Conservation (phyloP, 352 stramenopile genomes). For the Pythium phragmitis region DNA sequence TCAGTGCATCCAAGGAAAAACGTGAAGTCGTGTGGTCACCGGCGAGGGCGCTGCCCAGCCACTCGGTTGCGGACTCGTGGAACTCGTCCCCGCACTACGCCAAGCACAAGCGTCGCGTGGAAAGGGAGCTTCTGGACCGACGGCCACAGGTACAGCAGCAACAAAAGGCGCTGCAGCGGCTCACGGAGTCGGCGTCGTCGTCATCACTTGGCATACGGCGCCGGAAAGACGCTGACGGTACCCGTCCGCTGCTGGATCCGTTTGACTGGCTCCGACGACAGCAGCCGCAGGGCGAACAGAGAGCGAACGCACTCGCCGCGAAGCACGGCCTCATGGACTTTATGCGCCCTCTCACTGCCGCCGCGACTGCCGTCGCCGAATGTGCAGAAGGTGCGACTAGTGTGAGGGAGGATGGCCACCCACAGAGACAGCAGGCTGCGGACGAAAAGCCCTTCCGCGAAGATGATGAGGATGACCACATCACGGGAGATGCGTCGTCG, state of each 20-base stretch:
- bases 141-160: background rate
- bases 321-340: constrained; percentile 46
- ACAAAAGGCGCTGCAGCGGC: background rate
- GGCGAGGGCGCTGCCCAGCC: constrained; percentile 34
- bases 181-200: constrained; percentile 19
- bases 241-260: constrained; percentile 31
- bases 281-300: constrained; percentile 50
- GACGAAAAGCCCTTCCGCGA: background rate
- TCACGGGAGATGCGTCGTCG: background rate
- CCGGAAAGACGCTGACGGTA: background rate
- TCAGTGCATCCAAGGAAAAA: constrained; percentile 42
- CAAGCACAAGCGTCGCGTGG: constrained; percentile 51
- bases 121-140: background rate
- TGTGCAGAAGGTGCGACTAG: background rate
- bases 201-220: constrained; percentile 15
- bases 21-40: constrained; percentile 53
- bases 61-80: constrained; percentile 43
- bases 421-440: background rate
- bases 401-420: background rate
- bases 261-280: constrained; percentile 58
- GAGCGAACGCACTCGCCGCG: constrained; percentile 43
- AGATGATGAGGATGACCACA: background rate
- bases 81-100: constrained; percentile 55
- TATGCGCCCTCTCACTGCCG: constrained; percentile 24
- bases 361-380: background rate